These are phyloP conservation scores for Phytophthora boehmeriae DNA, from an alignment of 352 stramenopile genomes.

Conservation along the genomic window DNA sequence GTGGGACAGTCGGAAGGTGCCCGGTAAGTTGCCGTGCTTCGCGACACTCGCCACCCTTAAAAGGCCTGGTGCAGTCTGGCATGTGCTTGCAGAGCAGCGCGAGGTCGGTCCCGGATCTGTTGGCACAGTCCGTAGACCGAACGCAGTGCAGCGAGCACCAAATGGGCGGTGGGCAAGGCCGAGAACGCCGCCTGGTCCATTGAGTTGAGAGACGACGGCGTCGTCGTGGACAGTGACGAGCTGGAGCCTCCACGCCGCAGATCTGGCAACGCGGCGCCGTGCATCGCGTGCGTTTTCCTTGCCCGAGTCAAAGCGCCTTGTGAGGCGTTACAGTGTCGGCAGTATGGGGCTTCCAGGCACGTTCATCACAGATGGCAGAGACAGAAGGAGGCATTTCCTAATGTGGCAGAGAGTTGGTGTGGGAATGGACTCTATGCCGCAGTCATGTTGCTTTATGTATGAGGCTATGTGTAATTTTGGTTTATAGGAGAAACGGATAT, in stretches of 20 bases:
- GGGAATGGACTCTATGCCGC: no score
- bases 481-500: no score
- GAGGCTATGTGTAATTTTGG: no score
- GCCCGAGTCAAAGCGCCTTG: conserved; percentile 8
- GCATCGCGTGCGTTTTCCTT: conserved; percentile 27
- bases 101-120: conserved; percentile 48
- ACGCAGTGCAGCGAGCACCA: conserved; percentile 45
- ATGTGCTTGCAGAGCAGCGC: conserved; percentile 50
- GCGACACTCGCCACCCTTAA: conserved; percentile 42
- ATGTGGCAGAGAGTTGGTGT: no score
- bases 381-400: no score
- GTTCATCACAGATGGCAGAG: conserved; percentile 20
- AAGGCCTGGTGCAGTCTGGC: conserved; percentile 56
- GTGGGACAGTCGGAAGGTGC: conserved; percentile 32
- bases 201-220: conserved; percentile 21
- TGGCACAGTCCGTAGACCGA: conserved; percentile 48
- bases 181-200: conserved; percentile 27
- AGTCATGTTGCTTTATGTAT: no score
- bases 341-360: background rate
- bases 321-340: conserved; percentile 6
- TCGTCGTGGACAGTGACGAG: conserved; percentile 19
- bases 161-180: conserved; percentile 37
- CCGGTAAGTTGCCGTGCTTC: conserved; percentile 27
- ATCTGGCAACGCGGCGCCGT: conserved; percentile 10
- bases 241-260: conserved; percentile 7